Percentiles rank a stretch among this genome's conserved stretches.
phyloP scores from a whole-genome alignment of 805 yeast species.

The Metschnikowia gelsemii region DNA sequence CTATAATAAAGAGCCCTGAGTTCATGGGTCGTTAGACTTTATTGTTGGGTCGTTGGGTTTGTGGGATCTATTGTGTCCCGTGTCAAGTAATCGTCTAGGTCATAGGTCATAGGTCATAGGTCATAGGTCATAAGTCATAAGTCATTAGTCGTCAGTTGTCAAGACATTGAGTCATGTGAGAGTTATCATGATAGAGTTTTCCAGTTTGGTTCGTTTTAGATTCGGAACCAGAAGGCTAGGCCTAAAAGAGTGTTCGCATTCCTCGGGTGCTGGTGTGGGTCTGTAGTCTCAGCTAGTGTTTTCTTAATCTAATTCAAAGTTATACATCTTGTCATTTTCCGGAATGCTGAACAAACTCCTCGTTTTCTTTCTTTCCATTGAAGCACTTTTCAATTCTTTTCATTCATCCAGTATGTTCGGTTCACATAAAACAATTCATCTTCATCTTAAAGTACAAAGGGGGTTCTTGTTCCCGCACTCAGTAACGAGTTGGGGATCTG shows the following conservation, averaged over 20 bases:
- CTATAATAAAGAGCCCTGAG: too few relatives aligned
- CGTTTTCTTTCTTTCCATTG: not conserved
- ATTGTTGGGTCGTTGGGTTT: not conserved
- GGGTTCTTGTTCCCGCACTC: slow-evolving; percentile 17
- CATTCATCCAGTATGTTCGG: not conserved
- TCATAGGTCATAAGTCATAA: not conserved
- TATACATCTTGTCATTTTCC: slow-evolving; percentile 7
- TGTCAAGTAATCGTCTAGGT: too few relatives aligned
- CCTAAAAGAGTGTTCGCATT: slow-evolving; percentile 4
- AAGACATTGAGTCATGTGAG: too few relatives aligned
- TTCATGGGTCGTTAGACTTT: not conserved
- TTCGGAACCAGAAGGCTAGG: too few relatives aligned
- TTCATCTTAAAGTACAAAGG: not conserved
- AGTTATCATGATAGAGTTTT: too few relatives aligned
- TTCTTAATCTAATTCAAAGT: slow-evolving; percentile 13
- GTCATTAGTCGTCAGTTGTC: slow-evolving; percentile 1
- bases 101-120: too few relatives aligned
- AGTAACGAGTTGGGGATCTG: slow-evolving; percentile 77
- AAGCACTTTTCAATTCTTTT: slow-evolving; percentile 3
- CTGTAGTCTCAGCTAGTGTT: slow-evolving; percentile 10
- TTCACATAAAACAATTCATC: not conserved
- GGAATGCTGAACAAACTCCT: slow-evolving; percentile 7
- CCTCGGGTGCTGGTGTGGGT: slow-evolving; percentile 5
- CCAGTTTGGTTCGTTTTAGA: too few relatives aligned
- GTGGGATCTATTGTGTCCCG: too few relatives aligned